Evolutionary conservation across 1,284 basidiomycete species (phyloP).

Genomic region (Cystobasidiaceae sp.): DNA sequence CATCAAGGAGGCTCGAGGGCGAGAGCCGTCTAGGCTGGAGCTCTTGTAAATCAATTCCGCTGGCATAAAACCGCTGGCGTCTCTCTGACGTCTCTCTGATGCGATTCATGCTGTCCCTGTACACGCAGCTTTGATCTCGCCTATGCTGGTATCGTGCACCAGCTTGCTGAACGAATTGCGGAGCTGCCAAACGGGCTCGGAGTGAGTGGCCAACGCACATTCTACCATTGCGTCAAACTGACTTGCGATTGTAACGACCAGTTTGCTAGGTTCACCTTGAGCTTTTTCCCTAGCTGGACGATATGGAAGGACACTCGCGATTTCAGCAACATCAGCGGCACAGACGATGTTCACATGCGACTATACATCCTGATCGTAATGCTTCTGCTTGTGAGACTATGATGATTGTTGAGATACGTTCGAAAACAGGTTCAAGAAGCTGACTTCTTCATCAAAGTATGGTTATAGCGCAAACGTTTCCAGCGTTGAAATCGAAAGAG

Average conservation of each 20-base stretch:
- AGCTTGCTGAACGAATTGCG: conserved; percentile 18
- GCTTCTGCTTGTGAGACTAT: conserved; percentile 38
- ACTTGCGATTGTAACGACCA: no score
- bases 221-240: no score
- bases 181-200: conserved; percentile 9
- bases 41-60: conserved; percentile 38
- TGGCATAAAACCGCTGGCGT: background rate
- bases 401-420: background rate
- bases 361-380: conserved; percentile 43
- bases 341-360: conserved; percentile 45
- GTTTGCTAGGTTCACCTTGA: conserved; percentile 41
- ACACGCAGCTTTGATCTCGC: conserved; percentile 39
- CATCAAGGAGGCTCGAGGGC: conserved; percentile 44
- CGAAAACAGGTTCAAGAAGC: background rate
- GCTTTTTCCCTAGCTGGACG: conserved; percentile 40
- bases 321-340: conserved; percentile 43
- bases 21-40: conserved; percentile 44
- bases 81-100: background rate
- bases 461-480: conserved; percentile 44
- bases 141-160: conserved; percentile 25
- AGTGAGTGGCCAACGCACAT: conserved; percentile 41
- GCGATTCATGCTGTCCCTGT: background rate
- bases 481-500: conserved; percentile 70
- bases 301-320: conserved; percentile 29
- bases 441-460: background rate